Evolutionary conservation across 148 eudicot genomes (phyloP), one percentile per base, ranked within the genome.

Genomic region (Camellia lanceoleosa): DNA sequence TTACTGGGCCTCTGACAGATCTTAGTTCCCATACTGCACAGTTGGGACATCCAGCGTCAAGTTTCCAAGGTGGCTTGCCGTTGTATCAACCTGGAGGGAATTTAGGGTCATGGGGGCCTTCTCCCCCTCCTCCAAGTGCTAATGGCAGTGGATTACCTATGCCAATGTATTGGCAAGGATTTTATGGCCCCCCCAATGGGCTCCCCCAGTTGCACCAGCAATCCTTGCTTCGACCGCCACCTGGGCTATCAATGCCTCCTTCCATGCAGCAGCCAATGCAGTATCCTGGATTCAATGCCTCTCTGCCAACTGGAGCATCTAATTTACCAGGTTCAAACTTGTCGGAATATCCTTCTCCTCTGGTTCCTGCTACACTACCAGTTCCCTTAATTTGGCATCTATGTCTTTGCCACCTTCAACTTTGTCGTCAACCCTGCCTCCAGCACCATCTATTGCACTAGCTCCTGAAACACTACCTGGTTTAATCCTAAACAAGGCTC

Each of bases 101-200:
- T 74, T 23, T 92, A 75, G 93, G 92, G 18, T 86, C 93, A 8
- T 94, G 97, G 98, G 93, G 94, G 0, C 94, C 94, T 19, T 80
- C 91, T 66, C 92, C 89, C 84, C 79, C 87, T 83, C 86, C 89
- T 56, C 87, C 91, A 60, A 82, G 73, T 82, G 90, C 80, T 20
- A 87, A 87, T 81, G 91, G 83, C 14, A 80, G 84, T 77, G 92
- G 92, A 49, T 85, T 89, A 81, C 82, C 93, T 15, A 85, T 92
- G 89, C 94, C 98, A 71, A 91, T 91, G 93, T 92, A 91, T 79
- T 92, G 98, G 98, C 92, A 85, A 77, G 98, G 98, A 15, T 91
- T 80, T 78, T 91, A 90, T 85, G 93, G 90, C 38, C 85, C 93
- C 38, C 89, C 93, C 44, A 89, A 80, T 44, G 95, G 92, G 71